Evolutionary conservation across 1,139 yeast species (phyloP).

Genomic region (Wickerhamomyces sp.): DNA sequence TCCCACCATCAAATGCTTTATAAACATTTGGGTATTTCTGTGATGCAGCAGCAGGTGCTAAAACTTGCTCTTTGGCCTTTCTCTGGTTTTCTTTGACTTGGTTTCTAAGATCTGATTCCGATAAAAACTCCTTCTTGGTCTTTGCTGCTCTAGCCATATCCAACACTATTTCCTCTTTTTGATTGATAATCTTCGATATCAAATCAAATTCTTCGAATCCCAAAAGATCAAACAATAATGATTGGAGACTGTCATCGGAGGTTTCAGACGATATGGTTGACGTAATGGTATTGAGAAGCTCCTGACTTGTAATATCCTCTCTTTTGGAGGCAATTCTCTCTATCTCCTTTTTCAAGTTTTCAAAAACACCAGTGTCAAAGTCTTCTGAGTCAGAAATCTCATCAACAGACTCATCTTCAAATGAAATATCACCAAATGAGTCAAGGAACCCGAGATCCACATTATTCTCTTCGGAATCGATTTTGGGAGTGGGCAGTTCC

Average conservation of each 20-base stretch:
- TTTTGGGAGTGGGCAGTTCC: slow-evolving; percentile 21
- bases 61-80: slow-evolving; percentile 43
- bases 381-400: slow-evolving; percentile 12
- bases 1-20: slow-evolving; percentile 62
- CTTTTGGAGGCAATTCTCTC: slow-evolving; percentile 18
- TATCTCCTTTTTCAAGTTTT: slow-evolving; percentile 13
- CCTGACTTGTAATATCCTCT: slow-evolving; percentile 17
- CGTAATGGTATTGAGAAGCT: slow-evolving; percentile 20
- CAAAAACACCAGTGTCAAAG: slow-evolving; percentile 6
- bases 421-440: slow-evolving; percentile 31
- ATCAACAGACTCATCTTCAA: slow-evolving; percentile 25
- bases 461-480: slow-evolving; percentile 24
- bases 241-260: slow-evolving; percentile 30
- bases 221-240: slow-evolving; percentile 60
- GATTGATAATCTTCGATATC: slow-evolving; percentile 59
- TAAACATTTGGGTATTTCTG: slow-evolving; percentile 84
- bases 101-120: slow-evolving; percentile 54
- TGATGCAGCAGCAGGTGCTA: slow-evolving; percentile 42
- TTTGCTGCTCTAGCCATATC: slow-evolving; percentile 18
- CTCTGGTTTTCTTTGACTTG: slow-evolving; percentile 52
- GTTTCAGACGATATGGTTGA: slow-evolving; percentile 25
- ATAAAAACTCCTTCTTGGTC: slow-evolving; percentile 32
- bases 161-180: slow-evolving; percentile 33
- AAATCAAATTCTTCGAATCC: slow-evolving; percentile 86
- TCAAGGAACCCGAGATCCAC: slow-evolving; percentile 27